Base-by-base conservation (phyloP, 768 basidiomycete genomes). In the Boletus vermiculosoides region DNA sequence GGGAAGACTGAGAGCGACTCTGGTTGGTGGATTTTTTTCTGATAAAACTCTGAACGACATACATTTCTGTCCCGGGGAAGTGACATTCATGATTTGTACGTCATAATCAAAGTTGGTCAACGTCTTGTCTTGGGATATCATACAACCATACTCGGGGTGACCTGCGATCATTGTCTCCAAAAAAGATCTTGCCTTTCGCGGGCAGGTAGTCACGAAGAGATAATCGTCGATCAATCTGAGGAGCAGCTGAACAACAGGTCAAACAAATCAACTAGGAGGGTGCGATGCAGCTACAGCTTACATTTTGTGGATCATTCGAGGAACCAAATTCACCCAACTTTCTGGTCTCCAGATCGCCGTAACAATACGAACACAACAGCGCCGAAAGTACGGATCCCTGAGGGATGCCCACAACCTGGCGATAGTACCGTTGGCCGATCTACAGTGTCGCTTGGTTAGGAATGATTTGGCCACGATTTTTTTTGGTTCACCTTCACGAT, bases 331-430 rank as follows among this genome's bases (percentile, higher is more conserved):
- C 57, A n/a, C 52, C 23, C 41, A 71, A 36, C 42, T 82, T 78
- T 8, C 66, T 75, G 31, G 74, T 80, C 71, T 98, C 97, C 57
- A 99, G 78, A 66, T 96, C 88, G 7, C 93, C 95, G 62, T 98
- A 99, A 70, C 92, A 97, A 72, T 95, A 91, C 1, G 90, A 89
- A 69, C 97, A 99, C 1, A 99, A 75, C n/a, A 98, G 67, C 0
- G 90, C 82, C 8, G 94, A 97, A n/a, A 98, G 74, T n/a, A 94
- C 85, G 3, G 95, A 98, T 22, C 97, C 97, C 71, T 99, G 97
- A 1, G 97, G 96, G 23, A 99, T 99, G 3, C 97, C 97, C 30
- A 92, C 83, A n/a, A 81, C 83, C 71, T 99, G 97, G 13, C 88
- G 85, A 68, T 88, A 96, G 66, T 88, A 92, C 41, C 81, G 73